A percentile compares a stretch with the other conserved stretches of the same genome.
Evolutionary conservation across 2,329 filamentous ascomycete genomes (phyloP).

Genomic region (Claviceps sorghi): DNA sequence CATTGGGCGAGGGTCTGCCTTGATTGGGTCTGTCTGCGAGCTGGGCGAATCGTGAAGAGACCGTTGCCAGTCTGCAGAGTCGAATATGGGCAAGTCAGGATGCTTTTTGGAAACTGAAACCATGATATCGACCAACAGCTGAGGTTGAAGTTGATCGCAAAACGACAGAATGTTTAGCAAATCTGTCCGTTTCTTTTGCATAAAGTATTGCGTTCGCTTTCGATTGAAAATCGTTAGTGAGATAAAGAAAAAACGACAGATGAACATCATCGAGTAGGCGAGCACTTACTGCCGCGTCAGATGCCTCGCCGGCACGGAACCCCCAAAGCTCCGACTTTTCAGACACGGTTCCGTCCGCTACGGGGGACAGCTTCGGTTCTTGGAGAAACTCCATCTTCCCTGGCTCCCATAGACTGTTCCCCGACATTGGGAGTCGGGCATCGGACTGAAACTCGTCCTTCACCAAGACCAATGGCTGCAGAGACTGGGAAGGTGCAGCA

Average conservation of each 20-base stretch:
- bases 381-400: constrained; percentile 16
- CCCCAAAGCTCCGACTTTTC: constrained; percentile 24
- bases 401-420: constrained; percentile 6
- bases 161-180: constrained; percentile 26
- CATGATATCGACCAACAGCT: constrained; percentile 26
- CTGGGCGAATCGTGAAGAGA: constrained; percentile 3
- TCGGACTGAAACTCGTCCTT: background rate
- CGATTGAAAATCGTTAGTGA: background rate
- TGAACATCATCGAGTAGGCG: background rate
- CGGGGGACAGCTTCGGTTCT: constrained; percentile 16
- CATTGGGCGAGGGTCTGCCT: constrained; percentile 5
- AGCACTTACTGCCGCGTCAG: constrained; percentile 19
- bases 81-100: constrained; percentile 27
- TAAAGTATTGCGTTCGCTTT: constrained; percentile 27
- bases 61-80: constrained; percentile 25
- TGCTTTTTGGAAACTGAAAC: constrained; percentile 28
- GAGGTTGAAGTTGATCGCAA: constrained; percentile 26
- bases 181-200: constrained; percentile 21
- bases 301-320: constrained; percentile 21
- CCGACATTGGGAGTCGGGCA: background rate
- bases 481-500: background rate
- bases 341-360: constrained; percentile 19
- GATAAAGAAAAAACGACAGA: background rate
- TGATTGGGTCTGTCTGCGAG: background rate
- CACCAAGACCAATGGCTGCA: background rate